Conservation (phyloP, 1,284 basidiomycete genomes). For the Puccinia brachypodii region DNA sequence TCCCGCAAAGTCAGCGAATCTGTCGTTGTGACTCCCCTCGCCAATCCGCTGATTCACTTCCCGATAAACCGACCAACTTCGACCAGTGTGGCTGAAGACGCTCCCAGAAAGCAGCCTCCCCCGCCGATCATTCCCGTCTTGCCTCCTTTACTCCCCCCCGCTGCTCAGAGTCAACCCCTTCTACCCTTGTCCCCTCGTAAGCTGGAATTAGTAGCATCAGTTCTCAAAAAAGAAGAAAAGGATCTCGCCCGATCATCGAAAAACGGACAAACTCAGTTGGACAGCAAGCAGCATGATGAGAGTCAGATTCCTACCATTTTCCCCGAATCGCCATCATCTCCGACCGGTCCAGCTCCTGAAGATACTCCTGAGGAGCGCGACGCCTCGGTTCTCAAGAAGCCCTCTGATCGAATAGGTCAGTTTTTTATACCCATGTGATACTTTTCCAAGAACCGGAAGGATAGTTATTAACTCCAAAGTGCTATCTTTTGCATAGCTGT, state of each 20-base stretch:
- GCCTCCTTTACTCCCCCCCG: constrained; percentile 31
- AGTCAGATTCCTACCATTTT: background rate
- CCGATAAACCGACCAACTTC: background rate
- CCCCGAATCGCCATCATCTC: background rate
- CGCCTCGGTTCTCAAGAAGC: background rate
- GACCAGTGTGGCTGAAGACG: background rate
- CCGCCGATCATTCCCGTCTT: constrained; percentile 26
- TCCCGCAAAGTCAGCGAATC: constrained; percentile 41
- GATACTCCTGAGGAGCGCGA: background rate
- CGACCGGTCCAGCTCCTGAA: background rate
- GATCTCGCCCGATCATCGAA: constrained; percentile 5
- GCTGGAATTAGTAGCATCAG: constrained; percentile 47
- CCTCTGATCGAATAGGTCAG: background rate
- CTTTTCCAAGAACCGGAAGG: background rate
- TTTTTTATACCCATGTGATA: background rate
- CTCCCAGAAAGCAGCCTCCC: constrained; percentile 23
- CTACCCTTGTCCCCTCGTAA: constrained; percentile 48
- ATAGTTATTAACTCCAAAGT: background rate
- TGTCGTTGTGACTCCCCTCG: constrained; percentile 4
- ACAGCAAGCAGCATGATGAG: background rate
- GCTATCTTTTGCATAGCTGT: background rate
- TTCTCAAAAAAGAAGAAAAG: constrained; percentile 45
- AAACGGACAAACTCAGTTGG: constrained; percentile 22
- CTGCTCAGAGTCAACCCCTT: constrained; percentile 24
- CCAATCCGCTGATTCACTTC: constrained; percentile 28